Percentiles rank a stretch among this genome's conserved stretches.
Evolutionary conservation across 2,329 filamentous ascomycete genomes (phyloP).

Genomic region (Fusarium multiceps): DNA sequence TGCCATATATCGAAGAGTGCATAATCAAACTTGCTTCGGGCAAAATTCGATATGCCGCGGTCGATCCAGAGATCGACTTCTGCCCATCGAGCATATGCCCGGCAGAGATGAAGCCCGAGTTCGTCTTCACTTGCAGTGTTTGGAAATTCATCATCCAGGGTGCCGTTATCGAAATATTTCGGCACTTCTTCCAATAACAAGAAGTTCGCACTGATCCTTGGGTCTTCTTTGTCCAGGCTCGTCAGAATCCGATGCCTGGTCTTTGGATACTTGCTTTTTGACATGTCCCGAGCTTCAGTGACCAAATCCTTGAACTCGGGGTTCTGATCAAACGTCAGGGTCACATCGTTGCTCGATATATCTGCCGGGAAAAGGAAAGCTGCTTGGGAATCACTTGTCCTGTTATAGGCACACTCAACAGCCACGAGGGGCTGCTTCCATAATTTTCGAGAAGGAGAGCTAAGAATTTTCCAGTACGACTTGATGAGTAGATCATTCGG

Average conservation of each 20-base stretch:
- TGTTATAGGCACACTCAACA: background rate
- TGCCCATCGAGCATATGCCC: background rate
- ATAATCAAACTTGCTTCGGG: background rate
- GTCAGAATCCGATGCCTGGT: background rate
- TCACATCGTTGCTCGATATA: background rate
- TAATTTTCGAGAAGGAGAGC: background rate
- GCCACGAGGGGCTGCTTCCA: background rate
- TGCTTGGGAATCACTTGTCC: background rate
- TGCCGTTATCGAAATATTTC: background rate
- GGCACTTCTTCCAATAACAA: background rate
- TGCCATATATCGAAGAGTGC: background rate
- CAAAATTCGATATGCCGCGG: background rate
- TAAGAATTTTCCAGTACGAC: background rate
- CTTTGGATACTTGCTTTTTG: background rate
- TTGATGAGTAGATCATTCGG: background rate
- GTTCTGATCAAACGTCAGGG: background rate
- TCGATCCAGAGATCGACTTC: background rate
- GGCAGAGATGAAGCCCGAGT: background rate
- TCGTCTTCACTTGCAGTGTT: background rate
- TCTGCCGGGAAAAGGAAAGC: background rate
- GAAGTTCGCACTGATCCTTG: background rate
- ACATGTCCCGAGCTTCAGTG: background rate
- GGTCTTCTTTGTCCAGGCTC: background rate
- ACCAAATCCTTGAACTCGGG: background rate
- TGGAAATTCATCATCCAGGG: background rate